A percentile compares a stretch with the other conserved stretches of the same genome.
These are phyloP conservation scores for Fusarium kyushuense DNA, from an alignment of 2,329 filamentous ascomycete genomes.

Conservation along the genomic window DNA sequence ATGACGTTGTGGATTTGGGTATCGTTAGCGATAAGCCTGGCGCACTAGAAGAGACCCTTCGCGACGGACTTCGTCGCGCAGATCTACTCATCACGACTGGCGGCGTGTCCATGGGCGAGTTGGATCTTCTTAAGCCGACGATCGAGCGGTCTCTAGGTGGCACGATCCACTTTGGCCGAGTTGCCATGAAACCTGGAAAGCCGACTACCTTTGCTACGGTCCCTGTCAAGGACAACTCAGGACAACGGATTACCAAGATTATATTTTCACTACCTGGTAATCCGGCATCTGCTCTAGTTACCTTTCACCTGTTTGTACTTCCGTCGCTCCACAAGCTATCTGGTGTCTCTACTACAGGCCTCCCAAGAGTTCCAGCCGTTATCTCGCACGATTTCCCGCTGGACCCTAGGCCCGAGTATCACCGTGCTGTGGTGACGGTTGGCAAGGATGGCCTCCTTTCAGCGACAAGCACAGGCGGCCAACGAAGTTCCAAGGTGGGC, in stretches of 20 bases:
- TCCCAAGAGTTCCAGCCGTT: constrained; percentile 78
- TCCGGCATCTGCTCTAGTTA: constrained; percentile 91
- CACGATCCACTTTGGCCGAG: constrained; percentile 94
- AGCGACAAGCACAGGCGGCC: constrained; percentile 87
- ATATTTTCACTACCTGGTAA: constrained; percentile 96
- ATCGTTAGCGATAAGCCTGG: constrained; percentile 82
- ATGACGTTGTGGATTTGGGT: constrained; percentile 84
- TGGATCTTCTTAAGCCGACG: constrained; percentile 95
- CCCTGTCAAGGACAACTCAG: constrained; percentile 70
- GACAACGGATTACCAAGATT: constrained; percentile 71
- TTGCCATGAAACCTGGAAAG: constrained; percentile 98
- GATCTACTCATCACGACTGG: constrained; percentile 93
- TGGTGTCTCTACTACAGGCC: constrained; percentile 74
- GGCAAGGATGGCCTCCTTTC: constrained; percentile 74
- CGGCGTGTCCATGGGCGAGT: constrained; percentile 97
- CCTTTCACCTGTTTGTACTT: constrained; percentile 93
- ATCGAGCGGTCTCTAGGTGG: constrained; percentile 91
- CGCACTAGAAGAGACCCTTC: constrained; percentile 80
- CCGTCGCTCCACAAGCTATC: constrained; percentile 83
- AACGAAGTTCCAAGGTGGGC: constrained; percentile 89
- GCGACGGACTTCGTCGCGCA: constrained; percentile 76
- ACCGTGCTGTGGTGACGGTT: constrained; percentile 80
- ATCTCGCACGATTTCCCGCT: constrained; percentile 79
- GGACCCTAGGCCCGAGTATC: constrained; percentile 89
- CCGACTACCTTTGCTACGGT: constrained; percentile 97